These are phyloP conservation scores for Strobilomyces dryophilus DNA, from an alignment of 768 basidiomycete species.

Conservation along the genomic window DNA sequence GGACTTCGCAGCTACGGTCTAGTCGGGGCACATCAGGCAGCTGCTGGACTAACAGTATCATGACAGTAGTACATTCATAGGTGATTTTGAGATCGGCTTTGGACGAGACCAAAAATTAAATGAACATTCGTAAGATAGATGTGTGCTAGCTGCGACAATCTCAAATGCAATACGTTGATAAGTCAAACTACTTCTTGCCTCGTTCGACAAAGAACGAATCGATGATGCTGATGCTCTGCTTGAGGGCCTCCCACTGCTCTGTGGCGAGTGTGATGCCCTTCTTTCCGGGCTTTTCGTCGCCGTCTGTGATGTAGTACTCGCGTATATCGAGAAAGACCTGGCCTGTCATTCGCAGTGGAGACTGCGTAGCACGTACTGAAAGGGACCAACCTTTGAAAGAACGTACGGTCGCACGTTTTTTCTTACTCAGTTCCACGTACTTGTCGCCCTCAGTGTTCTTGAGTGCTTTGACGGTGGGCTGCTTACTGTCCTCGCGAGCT, in stretches of 20 bases:
- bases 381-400: constrained; percentile 40
- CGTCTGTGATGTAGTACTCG: constrained; percentile 59
- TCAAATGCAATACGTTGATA: not conserved
- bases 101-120: not conserved
- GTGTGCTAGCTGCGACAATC: not conserved
- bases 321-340: constrained; percentile 63
- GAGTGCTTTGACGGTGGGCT: constrained; percentile 5
- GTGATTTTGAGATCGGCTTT: not conserved
- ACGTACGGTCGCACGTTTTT: constrained; percentile 58
- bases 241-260: constrained; percentile 69
- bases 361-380: not conserved
- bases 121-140: constrained; percentile 4
- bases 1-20: constrained; percentile 59
- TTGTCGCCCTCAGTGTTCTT: constrained; percentile 32
- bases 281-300: constrained; percentile 73
- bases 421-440: constrained; percentile 69
- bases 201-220: constrained; percentile 45
- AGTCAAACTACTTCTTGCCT: constrained; percentile 15
- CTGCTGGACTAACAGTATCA: constrained; percentile 54
- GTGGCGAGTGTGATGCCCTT: constrained; percentile 67
- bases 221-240: constrained; percentile 39
- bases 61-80: not conserved
- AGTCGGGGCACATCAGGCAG: constrained; percentile 64
- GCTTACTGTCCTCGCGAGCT: not conserved
- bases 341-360: constrained; percentile 36